Conservation (phyloP, 371 early-diverging fungal genomes). For the Haplosporangium sp. region DNA sequence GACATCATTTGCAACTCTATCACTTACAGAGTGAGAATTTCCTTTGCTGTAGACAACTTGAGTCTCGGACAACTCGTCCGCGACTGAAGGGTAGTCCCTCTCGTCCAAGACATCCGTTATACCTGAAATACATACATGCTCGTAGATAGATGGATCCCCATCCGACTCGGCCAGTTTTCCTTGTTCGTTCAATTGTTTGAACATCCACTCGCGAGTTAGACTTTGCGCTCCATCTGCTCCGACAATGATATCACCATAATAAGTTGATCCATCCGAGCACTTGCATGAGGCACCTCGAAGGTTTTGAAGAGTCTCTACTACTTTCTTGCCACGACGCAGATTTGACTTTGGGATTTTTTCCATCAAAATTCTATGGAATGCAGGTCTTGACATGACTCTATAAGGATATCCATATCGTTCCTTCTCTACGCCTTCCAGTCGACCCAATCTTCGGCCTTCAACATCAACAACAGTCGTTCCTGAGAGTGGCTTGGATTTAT, state of each 20-base stretch:
- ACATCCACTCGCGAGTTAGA: conserved; percentile 42
- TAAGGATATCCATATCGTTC: conserved; percentile 37
- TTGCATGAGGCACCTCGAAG: conserved; percentile 43
- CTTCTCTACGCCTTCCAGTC: conserved; percentile 18
- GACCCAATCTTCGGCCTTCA: conserved; percentile 24
- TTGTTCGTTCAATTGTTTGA: conserved; percentile 26
- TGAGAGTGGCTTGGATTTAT: conserved; percentile 8
- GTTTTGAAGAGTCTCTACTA: conserved; percentile 43
- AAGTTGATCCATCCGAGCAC: conserved; percentile 48
- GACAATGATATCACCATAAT: conserved; percentile 51
- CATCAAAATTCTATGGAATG: conserved; percentile 21
- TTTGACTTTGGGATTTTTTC: conserved; percentile 12
- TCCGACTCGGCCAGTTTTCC: conserved; percentile 39
- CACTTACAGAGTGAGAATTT: conserved; percentile 25
- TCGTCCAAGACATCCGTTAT: conserved; percentile 15
- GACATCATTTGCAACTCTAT: neutral
- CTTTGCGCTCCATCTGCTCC: conserved; percentile 46
- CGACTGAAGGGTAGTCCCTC: conserved; percentile 9
- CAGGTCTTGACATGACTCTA: conserved; percentile 14
- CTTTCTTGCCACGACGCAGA: conserved; percentile 31
- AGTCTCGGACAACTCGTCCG: conserved; percentile 7
- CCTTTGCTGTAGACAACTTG: conserved; percentile 32
- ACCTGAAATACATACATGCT: conserved; percentile 23
- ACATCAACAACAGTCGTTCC: conserved; percentile 27
- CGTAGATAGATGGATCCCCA: conserved; percentile 32